Evolutionary conservation across 306 rosid species (phyloP), one percentile per base, ranked within the genome.

Genomic region (Calophaca sinica): DNA sequence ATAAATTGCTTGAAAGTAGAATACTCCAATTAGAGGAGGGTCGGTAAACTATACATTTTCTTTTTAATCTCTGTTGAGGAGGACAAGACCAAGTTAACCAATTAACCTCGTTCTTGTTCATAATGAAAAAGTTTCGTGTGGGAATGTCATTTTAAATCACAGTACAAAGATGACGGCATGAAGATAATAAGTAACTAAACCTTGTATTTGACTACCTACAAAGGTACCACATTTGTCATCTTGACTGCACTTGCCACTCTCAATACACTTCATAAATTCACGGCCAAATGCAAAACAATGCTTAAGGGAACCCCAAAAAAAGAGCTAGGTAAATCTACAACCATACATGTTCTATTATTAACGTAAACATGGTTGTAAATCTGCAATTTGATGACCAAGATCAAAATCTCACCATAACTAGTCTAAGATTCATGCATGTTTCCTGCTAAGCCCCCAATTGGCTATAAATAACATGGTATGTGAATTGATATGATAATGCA

Each of bases 401-500:
- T 65, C 62, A 82, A 72, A 64, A 49, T 59, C 63, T 59, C 53
- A 48, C 42, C 75, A 82, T 65, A 31, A 70, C 51, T 69, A 69
- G 32, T 33, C 54, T 59, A 76, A 33, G 53, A 62, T 10, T 48
- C 35, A 66, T 31, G 63, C 49, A 73, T 58, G 70, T 55, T 64
- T 38, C 68, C 15, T 72, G 73, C 73, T 55, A 48, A 45, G 11
- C 7, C 51, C 32, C 35, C 68, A 1, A 49, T 4, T 33, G 46
- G 5, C 49, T 20, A 52, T 35, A 31, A 28, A 70, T 48, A 71
- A 13, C 50, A 61, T 9, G 53, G 59, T 31, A 71, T 63, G 44
- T 52, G 49, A 33, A 44, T 39, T 51, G 42, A 77, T 52, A n/a
- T 29, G 29, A 50, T 11, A 29, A 33, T 60, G 63, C 74, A 70